These are phyloP conservation scores for Penicillium aurantiogriseum DNA, from an alignment of 2,329 filamentous ascomycete genomes.

Conservation along the genomic window DNA sequence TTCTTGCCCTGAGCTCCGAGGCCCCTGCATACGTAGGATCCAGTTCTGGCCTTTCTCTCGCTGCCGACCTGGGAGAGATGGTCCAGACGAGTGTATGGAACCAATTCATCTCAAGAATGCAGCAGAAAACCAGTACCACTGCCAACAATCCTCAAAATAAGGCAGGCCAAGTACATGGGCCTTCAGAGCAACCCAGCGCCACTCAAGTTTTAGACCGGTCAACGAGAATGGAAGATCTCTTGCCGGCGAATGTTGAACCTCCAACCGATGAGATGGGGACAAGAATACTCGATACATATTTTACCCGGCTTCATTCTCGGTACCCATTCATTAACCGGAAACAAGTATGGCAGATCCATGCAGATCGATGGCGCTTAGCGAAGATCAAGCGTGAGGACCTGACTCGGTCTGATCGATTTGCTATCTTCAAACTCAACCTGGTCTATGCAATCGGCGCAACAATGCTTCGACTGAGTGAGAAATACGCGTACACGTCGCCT, in stretches of 20 bases:
- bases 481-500: slow-evolving; percentile 43
- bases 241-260: slow-evolving; percentile 46
- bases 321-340: slow-evolving; percentile 52
- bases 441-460: slow-evolving; percentile 54
- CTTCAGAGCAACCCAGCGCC: slow-evolving; percentile 17
- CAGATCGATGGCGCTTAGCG: slow-evolving; percentile 40
- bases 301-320: slow-evolving; percentile 47
- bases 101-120: slow-evolving; percentile 43
- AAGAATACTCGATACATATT: slow-evolving; percentile 47
- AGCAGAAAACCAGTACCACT: slow-evolving; percentile 19
- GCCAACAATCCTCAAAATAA: slow-evolving; percentile 13
- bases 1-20: slow-evolving; percentile 49
- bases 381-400: slow-evolving; percentile 38
- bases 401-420: slow-evolving; percentile 42
- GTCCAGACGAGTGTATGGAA: slow-evolving; percentile 56
- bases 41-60: slow-evolving; percentile 51
- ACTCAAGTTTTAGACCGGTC: slow-evolving; percentile 28
- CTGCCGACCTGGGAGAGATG: slow-evolving; percentile 53
- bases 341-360: slow-evolving; percentile 48
- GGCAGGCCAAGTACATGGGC: neutral
- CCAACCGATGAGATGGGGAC: slow-evolving; percentile 48
- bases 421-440: slow-evolving; percentile 53
- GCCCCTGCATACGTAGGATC: slow-evolving; percentile 52
- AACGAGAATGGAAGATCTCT: slow-evolving; percentile 35
- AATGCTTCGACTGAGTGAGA: slow-evolving; percentile 50